These are phyloP conservation scores for Amphibolis antarctica DNA, from an alignment of 106 monocot species.

Conservation along the genomic window DNA sequence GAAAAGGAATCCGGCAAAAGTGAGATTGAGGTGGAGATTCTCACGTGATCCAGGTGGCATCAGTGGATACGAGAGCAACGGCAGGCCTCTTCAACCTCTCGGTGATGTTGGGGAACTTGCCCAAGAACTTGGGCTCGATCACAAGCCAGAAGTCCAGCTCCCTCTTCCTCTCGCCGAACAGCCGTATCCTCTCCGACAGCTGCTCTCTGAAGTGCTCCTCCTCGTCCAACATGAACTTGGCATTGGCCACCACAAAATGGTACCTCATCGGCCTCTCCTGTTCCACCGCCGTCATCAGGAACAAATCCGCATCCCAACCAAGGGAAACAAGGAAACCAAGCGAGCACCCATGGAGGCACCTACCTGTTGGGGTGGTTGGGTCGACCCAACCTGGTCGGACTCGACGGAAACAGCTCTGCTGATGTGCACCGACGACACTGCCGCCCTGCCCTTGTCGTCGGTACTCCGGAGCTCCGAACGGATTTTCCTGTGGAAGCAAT, in stretches of 20 bases:
- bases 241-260: constrained; percentile 81
- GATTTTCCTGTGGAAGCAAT: constrained; percentile 8
- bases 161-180: constrained; percentile 54
- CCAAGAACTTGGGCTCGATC: constrained; percentile 89
- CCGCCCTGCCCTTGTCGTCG: not conserved
- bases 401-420: constrained; percentile 38
- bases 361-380: constrained; percentile 26
- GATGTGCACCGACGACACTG: not conserved
- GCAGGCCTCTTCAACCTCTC: constrained; percentile 74
- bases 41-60: constrained; percentile 88
- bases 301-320: not conserved
- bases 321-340: not conserved
- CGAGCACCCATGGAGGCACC: not conserved
- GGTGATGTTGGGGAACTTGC: constrained; percentile 75
- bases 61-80: constrained; percentile 84
- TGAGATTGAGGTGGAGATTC: not conserved
- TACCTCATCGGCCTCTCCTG: constrained; percentile 50
- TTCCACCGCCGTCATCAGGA: no score
- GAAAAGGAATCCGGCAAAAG: no score
- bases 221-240: constrained; percentile 95
- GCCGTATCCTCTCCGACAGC: constrained; percentile 44
- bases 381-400: constrained; percentile 31
- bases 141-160: constrained; percentile 96
- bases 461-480: not conserved
- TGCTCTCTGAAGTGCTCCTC: constrained; percentile 93